Evolutionary conservation across 1,139 yeast species (phyloP).

Genomic region (Sugiyamaella grinbergsii): DNA sequence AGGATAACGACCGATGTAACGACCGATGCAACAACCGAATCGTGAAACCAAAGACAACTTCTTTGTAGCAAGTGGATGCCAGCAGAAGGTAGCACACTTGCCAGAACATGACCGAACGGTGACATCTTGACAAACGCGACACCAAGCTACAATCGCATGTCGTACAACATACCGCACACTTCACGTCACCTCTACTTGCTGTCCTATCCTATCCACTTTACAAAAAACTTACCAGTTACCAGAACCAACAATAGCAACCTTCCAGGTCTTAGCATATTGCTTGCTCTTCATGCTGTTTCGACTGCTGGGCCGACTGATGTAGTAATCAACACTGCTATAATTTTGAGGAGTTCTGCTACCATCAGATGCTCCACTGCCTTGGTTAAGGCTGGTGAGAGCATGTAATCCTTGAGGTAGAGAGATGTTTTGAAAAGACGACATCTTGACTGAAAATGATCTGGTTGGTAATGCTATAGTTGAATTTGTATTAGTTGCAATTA

Average conservation of each 20-base stretch:
- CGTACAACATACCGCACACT: too few relatives aligned
- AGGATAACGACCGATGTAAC: too few relatives aligned
- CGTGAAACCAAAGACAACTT: too few relatives aligned
- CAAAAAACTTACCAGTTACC: conserved; percentile 45
- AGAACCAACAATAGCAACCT: conserved; percentile 44
- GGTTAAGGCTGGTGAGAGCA: conserved; percentile 22
- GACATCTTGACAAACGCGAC: too few relatives aligned
- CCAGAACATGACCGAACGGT: too few relatives aligned
- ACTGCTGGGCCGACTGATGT: conserved; percentile 22
- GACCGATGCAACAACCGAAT: too few relatives aligned
- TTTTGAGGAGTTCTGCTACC: conserved; percentile 16
- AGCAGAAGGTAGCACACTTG: too few relatives aligned
- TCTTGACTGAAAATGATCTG: background rate
- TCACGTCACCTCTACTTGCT: too few relatives aligned
- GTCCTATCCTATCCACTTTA: background rate
- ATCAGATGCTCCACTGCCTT: conserved; percentile 6
- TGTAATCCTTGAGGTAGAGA: conserved; percentile 22
- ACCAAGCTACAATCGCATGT: too few relatives aligned
- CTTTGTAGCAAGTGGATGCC: too few relatives aligned
- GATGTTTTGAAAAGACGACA: conserved; percentile 9
- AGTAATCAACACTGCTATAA: conserved; percentile 21
- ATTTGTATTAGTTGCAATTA: background rate
- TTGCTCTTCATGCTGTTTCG: conserved; percentile 21
- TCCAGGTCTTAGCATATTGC: conserved; percentile 23
- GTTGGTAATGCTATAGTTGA: background rate